Conservation (phyloP, 108 stramenopile genomes). For the Nannochloropsis gaditana region DNA sequence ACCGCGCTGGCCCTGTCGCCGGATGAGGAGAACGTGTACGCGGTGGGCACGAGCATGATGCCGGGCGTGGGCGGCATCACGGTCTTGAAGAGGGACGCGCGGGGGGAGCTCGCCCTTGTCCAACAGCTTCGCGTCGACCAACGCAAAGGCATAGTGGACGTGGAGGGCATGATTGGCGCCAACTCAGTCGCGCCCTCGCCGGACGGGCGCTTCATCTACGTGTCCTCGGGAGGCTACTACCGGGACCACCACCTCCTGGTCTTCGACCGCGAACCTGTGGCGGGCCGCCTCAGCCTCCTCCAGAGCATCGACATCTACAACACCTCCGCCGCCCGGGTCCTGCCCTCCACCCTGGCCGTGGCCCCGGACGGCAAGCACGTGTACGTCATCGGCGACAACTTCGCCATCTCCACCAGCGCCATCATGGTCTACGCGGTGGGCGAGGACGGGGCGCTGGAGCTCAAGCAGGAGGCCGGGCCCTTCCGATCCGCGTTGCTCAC, state of each 20-base stretch:
- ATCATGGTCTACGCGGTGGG: neutral
- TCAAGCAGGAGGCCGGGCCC: neutral
- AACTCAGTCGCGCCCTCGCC: neutral
- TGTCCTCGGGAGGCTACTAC: neutral
- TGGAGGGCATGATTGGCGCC: neutral
- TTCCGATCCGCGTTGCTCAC: neutral
- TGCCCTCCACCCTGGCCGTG: constrained; percentile 19
- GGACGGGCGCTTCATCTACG: neutral
- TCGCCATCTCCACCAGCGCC: neutral
- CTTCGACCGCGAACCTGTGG: neutral
- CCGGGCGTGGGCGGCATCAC: neutral
- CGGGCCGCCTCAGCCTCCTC: neutral
- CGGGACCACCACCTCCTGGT: neutral
- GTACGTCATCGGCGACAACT: neutral
- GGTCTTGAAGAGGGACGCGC: neutral
- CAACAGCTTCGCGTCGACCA: neutral
- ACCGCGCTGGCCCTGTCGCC: constrained; percentile 3
- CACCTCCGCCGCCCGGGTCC: neutral
- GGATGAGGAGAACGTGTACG: neutral
- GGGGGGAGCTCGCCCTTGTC: neutral
- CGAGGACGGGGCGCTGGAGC: neutral
- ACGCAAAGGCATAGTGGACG: neutral
- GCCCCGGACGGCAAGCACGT: neutral
- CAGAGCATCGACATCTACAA: neutral
- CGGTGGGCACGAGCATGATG: neutral